These are phyloP conservation scores for Angomonas deanei DNA, from an alignment of 208 protist genomes.

Conservation along the genomic window DNA sequence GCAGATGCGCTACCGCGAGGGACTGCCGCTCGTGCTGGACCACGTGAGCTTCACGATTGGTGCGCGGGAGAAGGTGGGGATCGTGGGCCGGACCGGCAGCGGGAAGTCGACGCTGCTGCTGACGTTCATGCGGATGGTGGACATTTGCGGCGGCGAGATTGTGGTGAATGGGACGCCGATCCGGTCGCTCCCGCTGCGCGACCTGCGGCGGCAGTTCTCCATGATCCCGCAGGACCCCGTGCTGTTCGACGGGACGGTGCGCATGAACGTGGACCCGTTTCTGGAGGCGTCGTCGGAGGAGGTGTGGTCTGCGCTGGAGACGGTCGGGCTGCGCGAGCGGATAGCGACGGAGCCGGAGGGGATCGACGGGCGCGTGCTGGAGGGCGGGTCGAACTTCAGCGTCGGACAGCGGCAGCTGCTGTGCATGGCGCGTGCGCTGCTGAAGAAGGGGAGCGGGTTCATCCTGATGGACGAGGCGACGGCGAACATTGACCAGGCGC, in stretches of 20 bases:
- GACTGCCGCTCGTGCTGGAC: conserved; percentile 56
- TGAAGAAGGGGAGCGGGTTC: conserved; percentile 34
- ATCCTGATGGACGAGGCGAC: conserved; percentile 85
- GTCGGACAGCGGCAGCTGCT: conserved; percentile 60
- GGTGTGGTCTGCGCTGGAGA: conserved; percentile 35
- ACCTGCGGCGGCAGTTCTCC: conserved; percentile 12
- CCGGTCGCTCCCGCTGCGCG: conserved; percentile 7
- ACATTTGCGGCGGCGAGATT: conserved; percentile 74
- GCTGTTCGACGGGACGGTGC: conserved; percentile 92
- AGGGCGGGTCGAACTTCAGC: conserved; percentile 55
- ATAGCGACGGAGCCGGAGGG: conserved; percentile 5
- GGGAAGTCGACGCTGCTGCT: conserved; percentile 85
- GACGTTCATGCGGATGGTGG: conserved; percentile 71
- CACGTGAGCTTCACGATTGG: conserved; percentile 51
- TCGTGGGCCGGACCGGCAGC: conserved; percentile 78
- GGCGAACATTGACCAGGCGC: conserved; percentile 62
- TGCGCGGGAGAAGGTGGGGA: conserved; percentile 45
- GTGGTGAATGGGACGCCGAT: conserved; percentile 6
- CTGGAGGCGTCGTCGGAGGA: conserved; percentile 26
- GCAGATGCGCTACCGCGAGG: conserved; percentile 54
- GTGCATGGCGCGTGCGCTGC: conserved; percentile 48
- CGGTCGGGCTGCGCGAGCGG: conserved; percentile 19
- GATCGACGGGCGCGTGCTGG: conserved; percentile 14
- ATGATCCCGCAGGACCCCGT: conserved; percentile 98
- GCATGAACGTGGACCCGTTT: conserved; percentile 85